phyloP scores from a whole-genome alignment of 352 stramenopile species.

The Thraustochytrium sp. region DNA sequence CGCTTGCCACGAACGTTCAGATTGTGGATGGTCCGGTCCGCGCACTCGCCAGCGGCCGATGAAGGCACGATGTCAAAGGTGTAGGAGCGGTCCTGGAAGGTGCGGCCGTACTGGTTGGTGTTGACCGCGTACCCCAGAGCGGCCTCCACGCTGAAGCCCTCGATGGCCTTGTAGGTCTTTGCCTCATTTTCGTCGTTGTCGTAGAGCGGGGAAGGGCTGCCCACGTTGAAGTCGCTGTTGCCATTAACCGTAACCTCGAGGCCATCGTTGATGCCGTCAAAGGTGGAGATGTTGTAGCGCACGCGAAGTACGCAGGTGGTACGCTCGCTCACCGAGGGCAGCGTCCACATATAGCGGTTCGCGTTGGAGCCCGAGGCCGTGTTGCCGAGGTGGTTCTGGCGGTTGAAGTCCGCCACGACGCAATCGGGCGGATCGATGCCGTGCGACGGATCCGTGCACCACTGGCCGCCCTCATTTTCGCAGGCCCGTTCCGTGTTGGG shows the following conservation, averaged over 20 bases:
- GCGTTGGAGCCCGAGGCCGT: constrained; percentile 25
- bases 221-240: constrained; percentile 41
- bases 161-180: constrained; percentile 49
- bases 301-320: constrained; percentile 48
- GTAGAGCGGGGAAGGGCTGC: constrained; percentile 38
- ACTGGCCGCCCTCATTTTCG: constrained; percentile 46
- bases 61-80: constrained; percentile 18
- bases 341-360: constrained; percentile 36
- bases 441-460: constrained; percentile 35
- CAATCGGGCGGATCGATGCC: constrained; percentile 40
- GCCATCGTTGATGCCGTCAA: constrained; percentile 42
- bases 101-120: constrained; percentile 55
- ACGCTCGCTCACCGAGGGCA: constrained; percentile 31
- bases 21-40: constrained; percentile 49
- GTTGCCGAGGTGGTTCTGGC: constrained; percentile 55
- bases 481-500: constrained; percentile 51
- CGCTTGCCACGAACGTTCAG: constrained; percentile 54
- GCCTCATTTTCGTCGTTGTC: constrained; percentile 43
- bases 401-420: constrained; percentile 47
- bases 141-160: constrained; percentile 41
- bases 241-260: constrained; percentile 36
- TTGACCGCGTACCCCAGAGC: constrained; percentile 47
- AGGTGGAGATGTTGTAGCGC: constrained; percentile 53
- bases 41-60: not conserved
- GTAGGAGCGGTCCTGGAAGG: constrained; percentile 48